These are phyloP conservation scores for Calendula officinalis DNA, from an alignment of 129 eudicot species.

Conservation along the genomic window DNA sequence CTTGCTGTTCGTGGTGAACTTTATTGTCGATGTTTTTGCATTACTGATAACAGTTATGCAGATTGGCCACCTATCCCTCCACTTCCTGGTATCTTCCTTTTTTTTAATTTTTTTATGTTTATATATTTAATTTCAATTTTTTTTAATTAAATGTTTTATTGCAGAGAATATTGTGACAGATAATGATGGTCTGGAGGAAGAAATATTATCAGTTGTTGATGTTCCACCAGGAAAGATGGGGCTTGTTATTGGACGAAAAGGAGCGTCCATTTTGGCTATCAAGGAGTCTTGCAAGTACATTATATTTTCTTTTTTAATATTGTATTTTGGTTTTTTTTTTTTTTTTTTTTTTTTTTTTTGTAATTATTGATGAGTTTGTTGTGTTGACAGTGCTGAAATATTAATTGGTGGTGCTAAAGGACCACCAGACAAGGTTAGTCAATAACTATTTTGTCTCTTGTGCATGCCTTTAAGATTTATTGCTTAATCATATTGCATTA, in stretches of 20 bases:
- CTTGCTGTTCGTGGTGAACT: constrained; percentile 90
- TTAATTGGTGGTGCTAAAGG: constrained; percentile 87
- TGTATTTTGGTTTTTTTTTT: constrained; percentile 2
- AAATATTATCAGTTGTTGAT: constrained; percentile 79
- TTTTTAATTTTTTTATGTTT: constrained; percentile 2
- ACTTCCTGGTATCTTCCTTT: constrained; percentile 55
- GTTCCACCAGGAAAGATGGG: constrained; percentile 97
- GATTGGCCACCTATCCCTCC: constrained; percentile 93
- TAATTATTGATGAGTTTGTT: constrained; percentile 16
- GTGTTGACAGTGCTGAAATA: constrained; percentile 74
- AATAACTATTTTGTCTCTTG: background rate
- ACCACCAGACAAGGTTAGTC: constrained; percentile 95
- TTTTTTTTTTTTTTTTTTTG: background rate
- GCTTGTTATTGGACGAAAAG: constrained; percentile 72
- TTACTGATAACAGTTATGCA: constrained; percentile 52
- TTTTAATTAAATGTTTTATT: constrained; percentile 5
- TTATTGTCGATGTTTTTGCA: constrained; percentile 87
- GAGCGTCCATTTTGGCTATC: constrained; percentile 73
- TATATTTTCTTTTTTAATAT: background rate
- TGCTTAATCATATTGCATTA: background rate
- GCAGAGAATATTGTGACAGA: constrained; percentile 51
- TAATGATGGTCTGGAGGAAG: constrained; percentile 53
- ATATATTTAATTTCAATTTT: background rate
- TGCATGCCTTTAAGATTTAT: background rate
- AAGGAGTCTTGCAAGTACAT: constrained; percentile 88